These are phyloP conservation scores for Eremothecium cymbalariae DNA, from an alignment of 1,139 yeast genomes.

Conservation along the genomic window DNA sequence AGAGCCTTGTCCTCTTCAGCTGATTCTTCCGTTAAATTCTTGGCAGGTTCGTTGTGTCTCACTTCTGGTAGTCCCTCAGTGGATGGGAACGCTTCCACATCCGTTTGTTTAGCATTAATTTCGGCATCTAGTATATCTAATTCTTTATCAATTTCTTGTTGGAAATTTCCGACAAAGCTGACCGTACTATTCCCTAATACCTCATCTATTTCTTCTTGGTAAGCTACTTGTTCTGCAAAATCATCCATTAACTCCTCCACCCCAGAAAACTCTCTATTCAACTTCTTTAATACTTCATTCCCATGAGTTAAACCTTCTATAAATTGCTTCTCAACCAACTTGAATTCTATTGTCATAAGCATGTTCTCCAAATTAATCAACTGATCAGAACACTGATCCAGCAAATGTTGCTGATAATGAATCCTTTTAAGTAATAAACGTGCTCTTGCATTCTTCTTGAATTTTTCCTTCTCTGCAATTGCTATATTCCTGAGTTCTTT, in stretches of 20 bases:
- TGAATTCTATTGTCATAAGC: constrained; percentile 75
- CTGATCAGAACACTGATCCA: constrained; percentile 67
- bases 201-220: constrained; percentile 60
- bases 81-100: constrained; percentile 19
- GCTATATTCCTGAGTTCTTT: constrained; percentile 24
- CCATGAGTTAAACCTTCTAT: constrained; percentile 74
- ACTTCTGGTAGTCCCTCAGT: constrained; percentile 18
- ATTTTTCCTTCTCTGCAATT: constrained; percentile 18
- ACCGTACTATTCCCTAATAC: constrained; percentile 36
- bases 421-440: constrained; percentile 64
- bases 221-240: constrained; percentile 68
- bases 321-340: constrained; percentile 79
- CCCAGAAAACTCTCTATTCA: constrained; percentile 70
- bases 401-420: constrained; percentile 68
- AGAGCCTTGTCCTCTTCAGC: constrained; percentile 1
- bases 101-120: constrained; percentile 17
- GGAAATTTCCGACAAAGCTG: constrained; percentile 39
- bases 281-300: constrained; percentile 58
- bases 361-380: constrained; percentile 66
- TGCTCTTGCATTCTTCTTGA: constrained; percentile 39
- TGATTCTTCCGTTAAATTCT: constrained; percentile 11
- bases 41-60: constrained; percentile 2
- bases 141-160: constrained; percentile 51
- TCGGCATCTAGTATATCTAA: constrained; percentile 39
- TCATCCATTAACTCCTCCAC: constrained; percentile 83